Evolutionary conservation across 2,329 filamentous ascomycete species (phyloP).

Genomic region (Fusarium veterinarium): DNA sequence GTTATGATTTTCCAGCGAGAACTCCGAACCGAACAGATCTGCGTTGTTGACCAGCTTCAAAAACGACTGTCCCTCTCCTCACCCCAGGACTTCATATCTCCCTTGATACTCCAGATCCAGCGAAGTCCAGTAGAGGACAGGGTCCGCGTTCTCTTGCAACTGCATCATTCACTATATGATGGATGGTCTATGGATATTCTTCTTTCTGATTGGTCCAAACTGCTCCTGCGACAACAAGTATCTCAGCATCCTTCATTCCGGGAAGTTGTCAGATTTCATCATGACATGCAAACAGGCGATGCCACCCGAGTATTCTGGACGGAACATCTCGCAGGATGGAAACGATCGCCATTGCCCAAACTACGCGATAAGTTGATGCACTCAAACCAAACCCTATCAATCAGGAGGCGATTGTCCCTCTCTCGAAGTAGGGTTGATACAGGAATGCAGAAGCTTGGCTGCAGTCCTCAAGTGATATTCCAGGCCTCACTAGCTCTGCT

Average conservation of each 20-base stretch:
- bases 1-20: constrained; percentile 68
- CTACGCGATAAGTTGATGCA: constrained; percentile 46
- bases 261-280: constrained; percentile 65
- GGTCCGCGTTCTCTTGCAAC: constrained; percentile 60
- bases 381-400: constrained; percentile 25
- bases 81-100: constrained; percentile 60
- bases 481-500: constrained; percentile 78
- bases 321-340: constrained; percentile 68
- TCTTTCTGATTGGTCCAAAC: constrained; percentile 70
- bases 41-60: constrained; percentile 50
- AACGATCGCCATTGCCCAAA: constrained; percentile 67
- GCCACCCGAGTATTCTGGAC: constrained; percentile 75
- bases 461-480: constrained; percentile 78
- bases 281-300: constrained; percentile 48
- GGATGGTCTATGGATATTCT: constrained; percentile 91
- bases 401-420: constrained; percentile 28
- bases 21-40: constrained; percentile 58
- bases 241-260: constrained; percentile 68
- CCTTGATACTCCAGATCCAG: constrained; percentile 70
- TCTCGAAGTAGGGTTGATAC: constrained; percentile 41
- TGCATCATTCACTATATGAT: constrained; percentile 90
- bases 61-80: constrained; percentile 55
- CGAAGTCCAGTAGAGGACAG: constrained; percentile 29
- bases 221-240: constrained; percentile 54
- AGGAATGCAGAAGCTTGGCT: constrained; percentile 54